Evolutionary conservation across 768 basidiomycete species (phyloP).

Genomic region (Hericium coralloides): DNA sequence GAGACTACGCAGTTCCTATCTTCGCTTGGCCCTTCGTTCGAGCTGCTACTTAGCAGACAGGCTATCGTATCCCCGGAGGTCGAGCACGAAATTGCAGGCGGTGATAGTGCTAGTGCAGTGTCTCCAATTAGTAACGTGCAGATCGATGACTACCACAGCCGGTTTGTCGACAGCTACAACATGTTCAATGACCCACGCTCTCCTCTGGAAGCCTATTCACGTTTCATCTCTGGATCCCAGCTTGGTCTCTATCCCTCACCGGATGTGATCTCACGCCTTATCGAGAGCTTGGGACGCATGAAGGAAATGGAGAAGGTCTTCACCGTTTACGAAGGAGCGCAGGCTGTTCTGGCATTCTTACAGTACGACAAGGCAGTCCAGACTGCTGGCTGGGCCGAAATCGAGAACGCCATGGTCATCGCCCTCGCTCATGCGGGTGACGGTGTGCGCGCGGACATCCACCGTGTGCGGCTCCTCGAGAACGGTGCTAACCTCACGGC

Average conservation of each 20-base stretch:
- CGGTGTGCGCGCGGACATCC: constrained; percentile 69
- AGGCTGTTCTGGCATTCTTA: constrained; percentile 43
- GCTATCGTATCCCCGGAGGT: too few relatives aligned
- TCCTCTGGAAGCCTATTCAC: constrained; percentile 34
- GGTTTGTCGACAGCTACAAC: constrained; percentile 22
- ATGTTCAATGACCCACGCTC: constrained; percentile 14
- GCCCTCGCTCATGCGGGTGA: constrained; percentile 77
- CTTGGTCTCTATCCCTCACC: constrained; percentile 42
- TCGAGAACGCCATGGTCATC: constrained; percentile 89
- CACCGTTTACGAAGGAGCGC: constrained; percentile 60
- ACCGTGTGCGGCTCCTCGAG: constrained; percentile 69
- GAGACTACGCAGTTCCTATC: constrained; percentile 5
- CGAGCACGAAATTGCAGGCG: neutral
- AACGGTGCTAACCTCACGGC: constrained; percentile 73
- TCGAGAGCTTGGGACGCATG: constrained; percentile 58
- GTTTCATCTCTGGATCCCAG: constrained; percentile 38
- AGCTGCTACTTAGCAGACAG: constrained; percentile 21
- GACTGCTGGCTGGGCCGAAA: constrained; percentile 53
- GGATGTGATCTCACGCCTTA: constrained; percentile 47
- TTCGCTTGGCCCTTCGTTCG: constrained; percentile 24
- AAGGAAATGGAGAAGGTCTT: constrained; percentile 52
- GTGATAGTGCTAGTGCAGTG: neutral
- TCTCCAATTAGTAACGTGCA: constrained; percentile 1
- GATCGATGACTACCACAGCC: constrained; percentile 22
- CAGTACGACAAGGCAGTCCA: constrained; percentile 39